Base-by-base conservation (phyloP, 1,284 basidiomycete species). In the Marasmius tenuissimus region DNA sequence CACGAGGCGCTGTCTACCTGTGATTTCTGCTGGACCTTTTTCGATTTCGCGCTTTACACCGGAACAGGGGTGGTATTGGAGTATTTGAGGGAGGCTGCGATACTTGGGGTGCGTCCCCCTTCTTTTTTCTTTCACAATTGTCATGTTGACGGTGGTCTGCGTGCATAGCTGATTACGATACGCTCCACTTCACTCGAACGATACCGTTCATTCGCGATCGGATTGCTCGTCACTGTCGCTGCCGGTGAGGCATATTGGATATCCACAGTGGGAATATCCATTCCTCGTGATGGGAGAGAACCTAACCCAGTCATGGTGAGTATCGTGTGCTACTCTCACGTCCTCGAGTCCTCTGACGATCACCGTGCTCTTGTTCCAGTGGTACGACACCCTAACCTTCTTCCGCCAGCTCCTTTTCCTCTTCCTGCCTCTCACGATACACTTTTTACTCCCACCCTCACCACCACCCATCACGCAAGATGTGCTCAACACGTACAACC, bases 1-100 rank as follows among this genome's bases (percentile, higher is more conserved):
- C 90, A 91, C 70, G 72, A 78, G 27, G 81, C 81, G 2, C 71
- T 91, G 11, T 78, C 85, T 56, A 81, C 79, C 11, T 92, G 89
- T 72, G 76, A 79, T 18, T 83, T 87, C 69, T 91, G 89, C 71
- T 76, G 76, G 10, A 81, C 84, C 5, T 77, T 78, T 52, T 71
- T 80, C 20, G 87, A 91, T 63, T 90, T 84, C 69, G 81, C 81
- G 10, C 72, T 89, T 8, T 86, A 83, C 69, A 79, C 82, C 3
- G 69, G 88, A 33, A 82, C 88, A 1, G 72, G 75, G 3, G 76
- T 83, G 16, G 67, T 88, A 4, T 75, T 88, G 9, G 79, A 83
- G 33, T 91, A 91, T 68, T 72, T 89, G 61, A 78, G 80, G 18
- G 81, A 84, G 59, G 79, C 81, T 12, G 77, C 78, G 1, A 68